Conservation (phyloP, 139 green algal species). For the Chlamydomonas schloesseri region DNA sequence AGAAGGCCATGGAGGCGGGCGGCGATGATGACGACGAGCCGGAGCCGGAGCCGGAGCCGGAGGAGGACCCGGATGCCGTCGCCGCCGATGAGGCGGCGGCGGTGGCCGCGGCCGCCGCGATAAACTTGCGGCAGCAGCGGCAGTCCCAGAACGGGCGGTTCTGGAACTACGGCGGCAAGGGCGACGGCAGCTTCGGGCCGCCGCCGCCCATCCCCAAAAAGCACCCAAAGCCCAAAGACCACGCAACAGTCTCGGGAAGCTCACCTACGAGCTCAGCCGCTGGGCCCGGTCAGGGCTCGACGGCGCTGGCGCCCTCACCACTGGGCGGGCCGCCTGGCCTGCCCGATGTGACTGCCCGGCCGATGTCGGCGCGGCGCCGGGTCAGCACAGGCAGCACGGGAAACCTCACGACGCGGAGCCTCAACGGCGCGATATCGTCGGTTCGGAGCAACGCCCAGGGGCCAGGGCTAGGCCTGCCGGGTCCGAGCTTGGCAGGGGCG, state of each 20-base stretch:
- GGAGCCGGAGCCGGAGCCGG: not conserved
- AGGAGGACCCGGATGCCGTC: not conserved
- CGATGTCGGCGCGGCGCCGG: not conserved
- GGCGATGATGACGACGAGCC: not conserved
- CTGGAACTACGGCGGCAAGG: not conserved
- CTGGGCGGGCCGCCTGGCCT: no score
- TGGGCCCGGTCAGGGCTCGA: no score
- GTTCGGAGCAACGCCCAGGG: not conserved
- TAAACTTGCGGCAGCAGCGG: not conserved
- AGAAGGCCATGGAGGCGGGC: not conserved
- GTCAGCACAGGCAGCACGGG: not conserved
- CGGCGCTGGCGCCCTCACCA: no score
- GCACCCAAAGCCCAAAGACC: no score
- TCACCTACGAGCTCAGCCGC: no score
- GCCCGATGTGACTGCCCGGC: no score
- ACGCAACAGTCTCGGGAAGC: no score
- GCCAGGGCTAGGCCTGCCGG: not conserved
- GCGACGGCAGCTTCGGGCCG: not conserved
- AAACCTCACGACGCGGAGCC: not conserved
- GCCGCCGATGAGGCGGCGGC: constrained; percentile 1
- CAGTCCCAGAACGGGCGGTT: not conserved
- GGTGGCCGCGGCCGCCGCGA: not conserved
- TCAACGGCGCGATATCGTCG: not conserved
- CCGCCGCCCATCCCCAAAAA: not conserved
- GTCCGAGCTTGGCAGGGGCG: no score